Conservation (phyloP, 2,329 filamentous ascomycete species). For the Hypocreales sp. region DNA sequence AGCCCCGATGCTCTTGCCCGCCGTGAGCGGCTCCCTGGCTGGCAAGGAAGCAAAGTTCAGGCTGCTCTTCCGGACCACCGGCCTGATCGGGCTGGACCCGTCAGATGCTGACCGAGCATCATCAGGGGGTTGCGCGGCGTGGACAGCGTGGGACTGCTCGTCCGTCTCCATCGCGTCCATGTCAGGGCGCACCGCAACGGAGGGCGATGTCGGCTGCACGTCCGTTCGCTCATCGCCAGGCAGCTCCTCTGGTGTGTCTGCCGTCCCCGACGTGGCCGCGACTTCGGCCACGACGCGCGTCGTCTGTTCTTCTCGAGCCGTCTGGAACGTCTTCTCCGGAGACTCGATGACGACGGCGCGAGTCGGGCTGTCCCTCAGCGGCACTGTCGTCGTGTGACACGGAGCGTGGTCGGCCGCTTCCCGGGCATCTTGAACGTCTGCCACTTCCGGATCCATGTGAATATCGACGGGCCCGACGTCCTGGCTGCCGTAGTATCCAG, state of each 20-base stretch:
- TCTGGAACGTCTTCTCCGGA: conserved; percentile 24
- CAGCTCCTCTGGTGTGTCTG: neutral
- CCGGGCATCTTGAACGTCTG: conserved; percentile 8
- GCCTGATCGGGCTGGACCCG: conserved; percentile 58
- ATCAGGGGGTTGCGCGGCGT: conserved; percentile 12
- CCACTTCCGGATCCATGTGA: conserved; percentile 8
- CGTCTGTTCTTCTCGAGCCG: too few species aligned
- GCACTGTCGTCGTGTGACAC: conserved; percentile 5
- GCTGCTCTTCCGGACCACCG: conserved; percentile 79
- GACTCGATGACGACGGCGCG: conserved; percentile 14
- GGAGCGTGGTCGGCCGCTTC: conserved; percentile 7
- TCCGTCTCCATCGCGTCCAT: neutral
- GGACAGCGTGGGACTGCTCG: neutral
- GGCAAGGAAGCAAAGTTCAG: conserved; percentile 88
- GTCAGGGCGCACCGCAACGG: neutral
- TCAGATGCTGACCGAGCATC: conserved; percentile 49
- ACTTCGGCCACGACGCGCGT: conserved; percentile 10
- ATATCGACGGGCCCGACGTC: conserved; percentile 15
- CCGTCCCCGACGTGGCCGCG: neutral
- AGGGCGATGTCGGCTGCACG: neutral
- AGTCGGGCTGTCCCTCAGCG: conserved; percentile 9
- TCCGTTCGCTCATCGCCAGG: neutral
- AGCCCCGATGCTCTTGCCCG: conserved; percentile 68
- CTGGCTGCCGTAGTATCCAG: conserved; percentile 59
- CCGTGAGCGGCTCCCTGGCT: conserved; percentile 71